A percentile compares a stretch with the other conserved stretches of the same genome.
Conservation (phyloP, 1,284 basidiomycete species). For the Thelephora terrestris region DNA sequence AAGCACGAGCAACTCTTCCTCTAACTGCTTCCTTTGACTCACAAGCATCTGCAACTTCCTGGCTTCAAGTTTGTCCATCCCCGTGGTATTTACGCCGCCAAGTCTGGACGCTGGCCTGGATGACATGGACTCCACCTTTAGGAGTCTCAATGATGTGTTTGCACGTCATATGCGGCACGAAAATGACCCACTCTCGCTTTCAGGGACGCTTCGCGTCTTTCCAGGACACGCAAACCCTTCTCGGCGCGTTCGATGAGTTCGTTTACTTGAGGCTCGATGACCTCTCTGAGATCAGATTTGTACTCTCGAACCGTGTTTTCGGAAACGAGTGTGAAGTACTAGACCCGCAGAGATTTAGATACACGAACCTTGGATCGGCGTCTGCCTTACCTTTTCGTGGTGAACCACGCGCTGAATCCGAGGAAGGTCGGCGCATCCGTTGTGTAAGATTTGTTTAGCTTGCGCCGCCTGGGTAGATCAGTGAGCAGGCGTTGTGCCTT, state of each 20-base stretch:
- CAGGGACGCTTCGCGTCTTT: constrained; percentile 47
- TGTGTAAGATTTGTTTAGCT: constrained; percentile 55
- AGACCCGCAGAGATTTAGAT: not conserved
- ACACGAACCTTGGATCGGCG: not conserved
- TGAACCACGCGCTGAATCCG: constrained; percentile 56
- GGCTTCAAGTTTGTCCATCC: constrained; percentile 53
- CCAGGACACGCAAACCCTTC: constrained; percentile 47
- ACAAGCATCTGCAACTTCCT: constrained; percentile 49
- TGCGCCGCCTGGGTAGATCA: constrained; percentile 40
- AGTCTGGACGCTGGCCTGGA: constrained; percentile 25
- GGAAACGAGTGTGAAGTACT: constrained; percentile 65
- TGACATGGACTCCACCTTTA: constrained; percentile 47
- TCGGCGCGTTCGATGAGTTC: constrained; percentile 64
- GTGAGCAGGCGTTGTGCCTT: not conserved
- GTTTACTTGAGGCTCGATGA: constrained; percentile 68
- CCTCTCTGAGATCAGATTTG: constrained; percentile 61
- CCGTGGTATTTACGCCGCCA: constrained; percentile 36
- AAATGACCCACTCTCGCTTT: constrained; percentile 41
- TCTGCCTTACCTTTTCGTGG: constrained; percentile 43
- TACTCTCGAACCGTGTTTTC: constrained; percentile 60
- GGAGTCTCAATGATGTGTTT: not conserved
- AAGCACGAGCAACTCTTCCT: constrained; percentile 42
- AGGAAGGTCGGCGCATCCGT: constrained; percentile 58
- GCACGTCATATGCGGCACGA: not conserved
- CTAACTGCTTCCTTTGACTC: constrained; percentile 52